Evolutionary conservation across 768 basidiomycete genomes (phyloP), one percentile per base, ranked within the genome.

Genomic region (Suillus tomentosus): DNA sequence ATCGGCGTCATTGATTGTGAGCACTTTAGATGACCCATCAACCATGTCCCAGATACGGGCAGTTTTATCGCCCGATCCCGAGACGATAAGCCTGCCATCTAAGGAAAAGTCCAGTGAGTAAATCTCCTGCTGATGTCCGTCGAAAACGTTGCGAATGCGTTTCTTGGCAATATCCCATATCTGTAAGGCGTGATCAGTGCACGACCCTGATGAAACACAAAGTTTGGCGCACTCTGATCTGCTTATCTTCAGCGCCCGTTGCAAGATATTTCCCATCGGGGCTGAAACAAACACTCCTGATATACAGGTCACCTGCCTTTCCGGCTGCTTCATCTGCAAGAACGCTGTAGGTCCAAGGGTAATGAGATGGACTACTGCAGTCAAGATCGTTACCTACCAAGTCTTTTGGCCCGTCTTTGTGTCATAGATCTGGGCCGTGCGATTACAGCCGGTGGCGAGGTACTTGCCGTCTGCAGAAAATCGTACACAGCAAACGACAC

Each of bases 341-440:
- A 2, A 94, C 86, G 68, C 92, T 94, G 69, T 37, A 59, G 36
- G 61, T 27, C 61, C 63, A 64, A 24, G 54, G 63, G 57, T 62
- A 62, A 69, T 60, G 60, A 68, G 57, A 62, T 39, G 57, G 37
- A 56, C 14, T 19, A 27, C 39, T 14, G 62, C 24, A 53, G 19
- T 61, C 40, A 9, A 63, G 3, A 48, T 63, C 47, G 58, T 67
- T 42, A 74, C 87, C 62, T 68, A 95, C 95, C 91, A 95, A 37
- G 89, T 89, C 78, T 93, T 94, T 0, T 72, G 74, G 8, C 96
- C 96, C 0, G 92, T 90, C 78, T 91, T 91, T 34, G 91, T 91
- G 73, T 98, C 94, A 74, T 92, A 98, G 63, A 99, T 95, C 76
- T 97, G 95, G 22, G 95, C 94, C 0, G 94, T 94, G 48, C 94